A percentile compares a stretch with the other conserved stretches of the same genome.
These are phyloP conservation scores for Paratinospora sagittata DNA, from an alignment of 164 flowering plant genomes.

Conservation along the genomic window DNA sequence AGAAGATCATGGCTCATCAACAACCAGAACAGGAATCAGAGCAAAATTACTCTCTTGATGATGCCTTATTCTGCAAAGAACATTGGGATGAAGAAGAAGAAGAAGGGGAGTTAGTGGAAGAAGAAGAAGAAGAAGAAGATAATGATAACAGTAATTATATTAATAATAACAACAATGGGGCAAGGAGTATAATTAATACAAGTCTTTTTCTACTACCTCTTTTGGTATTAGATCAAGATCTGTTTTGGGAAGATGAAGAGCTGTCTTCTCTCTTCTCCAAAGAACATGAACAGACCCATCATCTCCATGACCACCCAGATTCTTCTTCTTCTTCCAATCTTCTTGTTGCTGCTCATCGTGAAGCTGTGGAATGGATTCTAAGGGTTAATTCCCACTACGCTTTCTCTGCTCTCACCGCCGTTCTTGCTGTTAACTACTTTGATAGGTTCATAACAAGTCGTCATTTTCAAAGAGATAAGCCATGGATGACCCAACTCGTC, in stretches of 20 bases:
- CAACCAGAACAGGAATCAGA: constrained; percentile 11
- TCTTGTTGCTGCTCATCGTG: constrained; percentile 37
- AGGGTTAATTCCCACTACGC: constrained; percentile 47
- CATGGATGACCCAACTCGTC: constrained; percentile 79
- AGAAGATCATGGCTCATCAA: constrained; percentile 43
- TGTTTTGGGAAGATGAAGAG: constrained; percentile 62
- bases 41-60: constrained; percentile 21
- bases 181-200: neutral
- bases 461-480: constrained; percentile 50
- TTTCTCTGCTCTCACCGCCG: constrained; percentile 62
- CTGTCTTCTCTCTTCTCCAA: constrained; percentile 43
- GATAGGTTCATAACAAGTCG: constrained; percentile 60
- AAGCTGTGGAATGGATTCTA: constrained; percentile 74
- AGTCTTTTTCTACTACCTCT: constrained; percentile 16
- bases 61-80: constrained; percentile 56
- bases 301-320: constrained; percentile 6
- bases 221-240: constrained; percentile 46
- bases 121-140: constrained; percentile 9
- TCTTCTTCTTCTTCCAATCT: no score
- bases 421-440: constrained; percentile 66
- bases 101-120: no score
- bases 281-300: constrained; percentile 24
- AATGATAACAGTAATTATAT: neutral
- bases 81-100: constrained; percentile 30
- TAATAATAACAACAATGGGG: neutral